Base-by-base conservation (phyloP, 208 protist genomes). In the Polymyxa betae region DNA sequence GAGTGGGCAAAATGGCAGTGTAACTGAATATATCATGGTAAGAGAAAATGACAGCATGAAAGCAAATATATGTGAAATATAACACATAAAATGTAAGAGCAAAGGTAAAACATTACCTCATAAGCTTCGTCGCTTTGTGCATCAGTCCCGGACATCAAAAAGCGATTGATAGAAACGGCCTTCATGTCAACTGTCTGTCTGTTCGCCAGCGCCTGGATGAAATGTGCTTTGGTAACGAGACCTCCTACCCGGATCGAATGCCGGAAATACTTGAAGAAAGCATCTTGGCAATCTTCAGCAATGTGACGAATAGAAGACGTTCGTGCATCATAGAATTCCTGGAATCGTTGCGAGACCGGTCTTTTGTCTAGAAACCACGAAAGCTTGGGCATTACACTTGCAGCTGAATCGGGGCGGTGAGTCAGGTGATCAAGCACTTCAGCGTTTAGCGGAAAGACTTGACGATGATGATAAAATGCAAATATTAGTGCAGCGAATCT, bases 401-500 rank as follows among this genome's bases (percentile, higher is more conserved):
- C 5, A 82, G 16, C 40, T 20, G 72, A n/a, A 20, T 43, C 72
- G 72, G 10, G 16, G 35, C n/a, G n/a, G n/a, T 24, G 72, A 35
- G 5, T 82, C 5, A 82, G 40, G 12, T n/a, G 72, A 5, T 16
- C 54, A 66, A 66, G 16, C 20, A 66, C 54, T 16, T 5, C 72
- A n/a, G n/a, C n/a, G 35, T 82, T 43, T 35, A 82, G 72, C 72
- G 72, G 72, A 43, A 82, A 82, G 10, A 82, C 72, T n/a, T 82
- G 72, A 45, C 16, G 12, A 82, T 82, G 72, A 82, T 82, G 72
- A 43, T 38, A 82, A 43, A 38, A 82, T 35, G 72, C 72, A n/a
- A 82, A 82, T 38, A 82, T 82, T 5, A 82, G 72, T 5, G 35
- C 72, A 82, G 72, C 72, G 35, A 82, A 82, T n/a, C 72, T 82